Percentiles rank a stretch among this genome's conserved stretches.
phyloP scores from a whole-genome alignment of 306 rosid genomes.

The Carpinus viminea region DNA sequence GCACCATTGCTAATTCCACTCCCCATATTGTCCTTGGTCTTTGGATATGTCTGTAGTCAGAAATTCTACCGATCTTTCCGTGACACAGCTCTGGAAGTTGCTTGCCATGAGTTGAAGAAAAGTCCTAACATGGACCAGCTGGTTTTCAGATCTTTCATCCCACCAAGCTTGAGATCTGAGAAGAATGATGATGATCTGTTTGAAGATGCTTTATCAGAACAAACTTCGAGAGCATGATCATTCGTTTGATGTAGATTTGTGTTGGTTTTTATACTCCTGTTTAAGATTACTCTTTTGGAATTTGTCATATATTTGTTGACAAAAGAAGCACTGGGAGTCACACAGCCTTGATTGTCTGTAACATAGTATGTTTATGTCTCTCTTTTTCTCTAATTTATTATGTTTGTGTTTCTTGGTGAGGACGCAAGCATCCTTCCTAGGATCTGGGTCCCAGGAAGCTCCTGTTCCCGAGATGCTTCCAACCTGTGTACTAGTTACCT shows the following conservation, averaged over 20 bases:
- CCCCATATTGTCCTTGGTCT: slow-evolving; percentile 57
- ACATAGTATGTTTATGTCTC: neutral
- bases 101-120: slow-evolving; percentile 46
- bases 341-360: neutral
- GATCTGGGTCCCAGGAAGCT: no score
- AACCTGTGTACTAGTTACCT: no score
- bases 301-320: neutral
- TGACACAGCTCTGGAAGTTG: slow-evolving; percentile 61
- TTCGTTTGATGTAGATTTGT: slow-evolving; percentile 39
- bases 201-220: slow-evolving; percentile 75
- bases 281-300: neutral
- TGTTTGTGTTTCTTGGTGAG: no score
- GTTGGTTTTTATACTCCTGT: neutral
- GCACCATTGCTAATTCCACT: slow-evolving; percentile 59
- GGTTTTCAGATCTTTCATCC: slow-evolving; percentile 66
- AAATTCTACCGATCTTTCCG: slow-evolving; percentile 71
- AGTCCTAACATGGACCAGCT: slow-evolving; percentile 72
- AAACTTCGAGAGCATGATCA: slow-evolving; percentile 56
- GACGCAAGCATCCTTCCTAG: no score
- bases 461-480: no score
- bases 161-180: slow-evolving; percentile 71
- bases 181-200: slow-evolving; percentile 61
- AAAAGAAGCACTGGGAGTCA: neutral
- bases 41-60: slow-evolving; percentile 46
- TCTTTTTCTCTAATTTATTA: no score